phyloP scores from a whole-genome alignment of 2,329 filamentous ascomycete genomes.

The Scedosporium dehoogii region DNA sequence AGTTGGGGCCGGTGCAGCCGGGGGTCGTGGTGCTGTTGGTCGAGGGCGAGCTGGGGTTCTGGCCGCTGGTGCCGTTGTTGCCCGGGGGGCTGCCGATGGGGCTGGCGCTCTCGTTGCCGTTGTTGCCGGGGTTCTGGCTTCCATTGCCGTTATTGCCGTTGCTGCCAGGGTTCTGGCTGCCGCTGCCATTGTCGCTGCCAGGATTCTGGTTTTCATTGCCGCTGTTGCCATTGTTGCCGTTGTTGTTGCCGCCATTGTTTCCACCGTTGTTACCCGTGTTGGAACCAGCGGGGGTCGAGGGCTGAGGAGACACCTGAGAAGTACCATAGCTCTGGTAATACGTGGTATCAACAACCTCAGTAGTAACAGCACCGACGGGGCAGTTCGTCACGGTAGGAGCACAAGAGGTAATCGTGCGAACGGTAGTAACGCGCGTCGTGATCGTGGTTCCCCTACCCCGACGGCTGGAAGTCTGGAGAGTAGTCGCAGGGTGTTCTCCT shows the following conservation, averaged over 20 bases:
- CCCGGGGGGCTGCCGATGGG: neutral
- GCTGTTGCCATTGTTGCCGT: too few relatives aligned
- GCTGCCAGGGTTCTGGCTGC: neutral
- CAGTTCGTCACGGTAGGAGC: neutral
- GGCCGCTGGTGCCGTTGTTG: too few relatives aligned
- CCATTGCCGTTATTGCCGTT: neutral
- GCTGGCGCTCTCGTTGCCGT: neutral
- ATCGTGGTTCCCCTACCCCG: neutral
- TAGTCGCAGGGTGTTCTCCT: neutral
- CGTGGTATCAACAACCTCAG: neutral
- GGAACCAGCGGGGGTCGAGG: neutral
- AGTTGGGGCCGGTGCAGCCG: neutral
- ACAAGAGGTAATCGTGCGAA: slow-evolving; percentile 1
- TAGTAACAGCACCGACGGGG: neutral
- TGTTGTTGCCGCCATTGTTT: too few relatives aligned
- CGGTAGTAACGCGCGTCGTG: neutral
- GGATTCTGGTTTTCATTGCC: too few relatives aligned
- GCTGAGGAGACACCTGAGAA: neutral
- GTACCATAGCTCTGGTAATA: neutral
- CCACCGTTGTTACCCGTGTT: too few relatives aligned
- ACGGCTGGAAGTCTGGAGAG: neutral
- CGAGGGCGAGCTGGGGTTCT: neutral
- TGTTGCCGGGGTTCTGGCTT: neutral
- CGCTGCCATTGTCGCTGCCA: too few relatives aligned
- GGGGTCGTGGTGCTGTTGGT: neutral